A percentile compares a stretch with the other conserved stretches of the same genome.
Conservation (phyloP, 805 yeast genomes). For the Lipomyces spencermartinsiae region DNA sequence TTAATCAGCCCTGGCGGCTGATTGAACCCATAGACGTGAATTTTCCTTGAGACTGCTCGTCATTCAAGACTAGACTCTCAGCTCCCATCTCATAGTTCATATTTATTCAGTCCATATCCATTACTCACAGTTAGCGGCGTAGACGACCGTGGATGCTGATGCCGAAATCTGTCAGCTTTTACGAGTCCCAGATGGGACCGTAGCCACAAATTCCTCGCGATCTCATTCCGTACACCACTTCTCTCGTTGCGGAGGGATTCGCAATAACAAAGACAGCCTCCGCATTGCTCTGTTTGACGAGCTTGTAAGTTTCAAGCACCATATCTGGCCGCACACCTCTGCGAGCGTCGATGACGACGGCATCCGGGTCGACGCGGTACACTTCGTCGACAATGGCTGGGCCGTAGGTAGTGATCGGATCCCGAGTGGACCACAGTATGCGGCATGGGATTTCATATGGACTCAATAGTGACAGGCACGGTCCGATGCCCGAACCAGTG, state of each 20-base stretch:
- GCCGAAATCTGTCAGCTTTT: not conserved
- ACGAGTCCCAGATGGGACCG: slow-evolving; percentile 4
- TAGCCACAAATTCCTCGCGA: not conserved
- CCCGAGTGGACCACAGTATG: not conserved
- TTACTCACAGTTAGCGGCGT: no score
- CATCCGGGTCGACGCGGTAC: slow-evolving; percentile 1
- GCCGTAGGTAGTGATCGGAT: not conserved
- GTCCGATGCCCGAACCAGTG: not conserved
- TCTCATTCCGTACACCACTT: not conserved
- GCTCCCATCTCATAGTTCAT: no score
- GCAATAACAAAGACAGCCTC: not conserved
- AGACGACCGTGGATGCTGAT: no score
- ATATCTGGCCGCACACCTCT: not conserved
- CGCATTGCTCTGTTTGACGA: not conserved
- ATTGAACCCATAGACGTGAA: no score
- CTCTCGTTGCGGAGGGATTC: not conserved
- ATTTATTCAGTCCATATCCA: no score
- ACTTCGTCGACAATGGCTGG: not conserved
- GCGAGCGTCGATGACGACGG: not conserved
- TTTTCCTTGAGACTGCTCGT: no score
- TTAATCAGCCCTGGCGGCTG: no score
- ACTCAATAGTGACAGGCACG: not conserved
- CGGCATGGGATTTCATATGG: not conserved
- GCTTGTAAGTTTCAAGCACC: not conserved
- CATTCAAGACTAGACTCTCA: no score